A percentile compares a stretch with the other conserved stretches of the same genome.
phyloP scores from a whole-genome alignment of 495 filamentous ascomycete species.

The Cercophora newfieldiana region DNA sequence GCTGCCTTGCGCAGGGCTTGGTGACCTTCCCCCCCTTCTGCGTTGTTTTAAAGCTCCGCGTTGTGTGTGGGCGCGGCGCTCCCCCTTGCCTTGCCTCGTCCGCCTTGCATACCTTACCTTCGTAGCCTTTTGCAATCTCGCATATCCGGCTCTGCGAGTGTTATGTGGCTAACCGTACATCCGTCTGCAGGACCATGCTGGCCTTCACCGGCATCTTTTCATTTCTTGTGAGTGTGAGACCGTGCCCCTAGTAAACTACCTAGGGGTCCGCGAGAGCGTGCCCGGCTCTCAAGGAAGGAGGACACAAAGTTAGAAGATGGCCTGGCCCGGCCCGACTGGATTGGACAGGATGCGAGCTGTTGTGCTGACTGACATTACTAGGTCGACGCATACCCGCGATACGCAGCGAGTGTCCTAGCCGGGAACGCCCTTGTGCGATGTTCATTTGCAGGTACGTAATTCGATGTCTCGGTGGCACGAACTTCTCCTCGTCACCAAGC shows the following conservation, averaged over 20 bases:
- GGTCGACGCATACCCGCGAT: constrained; percentile 90
- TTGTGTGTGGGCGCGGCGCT: background rate
- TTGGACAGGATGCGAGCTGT: constrained; percentile 26
- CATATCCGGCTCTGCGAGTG: constrained; percentile 9
- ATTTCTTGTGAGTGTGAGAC: constrained; percentile 60
- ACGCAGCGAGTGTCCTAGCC: constrained; percentile 84
- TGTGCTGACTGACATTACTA: constrained; percentile 32
- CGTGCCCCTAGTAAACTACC: background rate
- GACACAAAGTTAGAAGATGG: constrained; percentile 1
- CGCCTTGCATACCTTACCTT: constrained; percentile 22
- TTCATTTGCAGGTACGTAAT: constrained; percentile 76
- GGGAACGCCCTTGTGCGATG: constrained; percentile 85
- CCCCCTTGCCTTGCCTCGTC: constrained; percentile 8
- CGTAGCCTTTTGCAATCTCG: constrained; percentile 14
- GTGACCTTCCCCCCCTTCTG: background rate
- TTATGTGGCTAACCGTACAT: constrained; percentile 12
- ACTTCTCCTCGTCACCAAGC: constrained; percentile 33
- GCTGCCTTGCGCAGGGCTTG: constrained; percentile 8
- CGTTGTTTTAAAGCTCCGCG: background rate
- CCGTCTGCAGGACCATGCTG: constrained; percentile 61
- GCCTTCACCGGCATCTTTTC: constrained; percentile 89
- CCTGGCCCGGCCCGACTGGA: constrained; percentile 7
- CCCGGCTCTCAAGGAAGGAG: constrained; percentile 5
- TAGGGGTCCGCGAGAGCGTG: background rate
- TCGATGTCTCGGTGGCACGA: constrained; percentile 26